These are phyloP conservation scores for Suillus variegatus DNA, from an alignment of 768 basidiomycete genomes.

Conservation along the genomic window DNA sequence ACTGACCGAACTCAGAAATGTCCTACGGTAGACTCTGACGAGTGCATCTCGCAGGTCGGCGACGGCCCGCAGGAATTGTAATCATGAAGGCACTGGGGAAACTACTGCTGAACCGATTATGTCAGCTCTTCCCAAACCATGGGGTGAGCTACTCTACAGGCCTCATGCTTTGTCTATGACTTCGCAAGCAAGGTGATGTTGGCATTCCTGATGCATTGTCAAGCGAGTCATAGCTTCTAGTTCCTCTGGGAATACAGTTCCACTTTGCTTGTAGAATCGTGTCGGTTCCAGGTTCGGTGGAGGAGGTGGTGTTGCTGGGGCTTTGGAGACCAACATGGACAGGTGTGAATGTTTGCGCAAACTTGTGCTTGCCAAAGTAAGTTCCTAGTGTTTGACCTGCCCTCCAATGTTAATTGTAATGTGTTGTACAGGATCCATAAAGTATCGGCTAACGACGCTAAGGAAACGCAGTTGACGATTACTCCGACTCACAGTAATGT, in stretches of 20 bases:
- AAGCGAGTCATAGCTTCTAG: slow-evolving; percentile 43
- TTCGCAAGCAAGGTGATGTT: background rate
- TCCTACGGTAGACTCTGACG: slow-evolving; percentile 60
- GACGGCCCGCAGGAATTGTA: background rate
- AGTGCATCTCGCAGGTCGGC: slow-evolving; percentile 33
- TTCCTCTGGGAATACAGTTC: background rate
- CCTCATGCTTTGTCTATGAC: background rate
- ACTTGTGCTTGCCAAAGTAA: slow-evolving; percentile 65
- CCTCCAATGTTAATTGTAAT: slow-evolving; percentile 6
- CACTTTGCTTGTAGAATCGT: slow-evolving; percentile 65
- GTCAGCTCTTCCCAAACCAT: background rate
- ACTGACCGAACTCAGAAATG: slow-evolving; percentile 53
- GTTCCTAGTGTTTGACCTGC: slow-evolving; percentile 13
- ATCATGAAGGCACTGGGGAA: background rate
- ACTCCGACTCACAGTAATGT: slow-evolving; percentile 78
- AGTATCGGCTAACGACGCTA: slow-evolving; percentile 85
- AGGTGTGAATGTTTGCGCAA: slow-evolving; percentile 92
- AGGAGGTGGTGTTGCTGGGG: slow-evolving; percentile 94
- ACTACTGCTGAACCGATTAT: background rate
- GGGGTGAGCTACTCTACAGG: background rate
- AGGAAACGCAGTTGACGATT: slow-evolving; percentile 89
- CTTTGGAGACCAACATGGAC: slow-evolving; percentile 94
- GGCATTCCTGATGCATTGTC: slow-evolving; percentile 34
- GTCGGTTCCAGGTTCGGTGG: slow-evolving; percentile 96
- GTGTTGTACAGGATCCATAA: slow-evolving; percentile 83